A percentile compares a stretch with the other conserved stretches of the same genome.
phyloP scores from a whole-genome alignment of 257 asterid species.

The Petunia secreta region DNA sequence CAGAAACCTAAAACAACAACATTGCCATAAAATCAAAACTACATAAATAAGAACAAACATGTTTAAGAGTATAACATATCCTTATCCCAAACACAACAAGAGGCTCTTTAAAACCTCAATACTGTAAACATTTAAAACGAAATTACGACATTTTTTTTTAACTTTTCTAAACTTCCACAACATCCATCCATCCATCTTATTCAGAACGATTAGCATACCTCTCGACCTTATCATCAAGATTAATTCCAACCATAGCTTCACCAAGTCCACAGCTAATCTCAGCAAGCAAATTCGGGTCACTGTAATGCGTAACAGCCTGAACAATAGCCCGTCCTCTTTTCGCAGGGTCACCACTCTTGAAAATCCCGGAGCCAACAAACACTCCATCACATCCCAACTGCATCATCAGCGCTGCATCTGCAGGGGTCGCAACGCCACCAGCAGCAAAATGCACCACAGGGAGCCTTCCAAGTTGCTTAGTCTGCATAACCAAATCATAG shows the following conservation, averaged over 20 bases:
- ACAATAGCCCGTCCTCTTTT: slow-evolving; percentile 79
- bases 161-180: neutral
- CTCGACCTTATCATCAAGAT: slow-evolving; percentile 83
- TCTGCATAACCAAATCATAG: slow-evolving; percentile 87
- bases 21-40: slow-evolving; percentile 15
- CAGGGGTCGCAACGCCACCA: slow-evolving; percentile 94
- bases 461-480: slow-evolving; percentile 82
- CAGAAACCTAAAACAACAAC: slow-evolving; percentile 10
- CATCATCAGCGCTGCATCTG: slow-evolving; percentile 90
- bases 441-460: slow-evolving; percentile 94
- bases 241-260: slow-evolving; percentile 88
- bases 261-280: slow-evolving; percentile 86
- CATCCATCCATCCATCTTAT: slow-evolving; percentile 29
- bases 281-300: slow-evolving; percentile 72
- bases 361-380: slow-evolving; percentile 82
- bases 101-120: slow-evolving; percentile 21
- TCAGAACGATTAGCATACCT: slow-evolving; percentile 85
- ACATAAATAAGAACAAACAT: neutral
- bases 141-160: neutral
- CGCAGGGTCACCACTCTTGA: slow-evolving; percentile 91
- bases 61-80: neutral
- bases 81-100: slow-evolving; percentile 8
- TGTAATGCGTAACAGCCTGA: slow-evolving; percentile 83
- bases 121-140: neutral
- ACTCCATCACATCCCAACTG: slow-evolving; percentile 91